Percentiles rank a stretch among this genome's conserved stretches.
Evolutionary conservation across 805 yeast species (phyloP).

Genomic region (Jamesozyma jinghongensis): DNA sequence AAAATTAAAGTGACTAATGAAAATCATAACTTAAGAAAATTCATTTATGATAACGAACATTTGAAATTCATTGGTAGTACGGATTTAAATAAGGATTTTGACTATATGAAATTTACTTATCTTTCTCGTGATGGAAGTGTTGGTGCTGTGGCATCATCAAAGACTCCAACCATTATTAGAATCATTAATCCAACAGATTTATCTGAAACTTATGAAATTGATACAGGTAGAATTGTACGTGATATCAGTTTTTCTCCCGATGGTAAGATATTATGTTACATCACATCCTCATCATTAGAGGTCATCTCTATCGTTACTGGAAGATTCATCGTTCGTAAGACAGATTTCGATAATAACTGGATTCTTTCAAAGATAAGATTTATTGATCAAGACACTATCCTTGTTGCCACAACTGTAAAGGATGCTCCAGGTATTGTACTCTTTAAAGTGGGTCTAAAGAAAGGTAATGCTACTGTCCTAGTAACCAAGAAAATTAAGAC

Average conservation of each 20-base stretch:
- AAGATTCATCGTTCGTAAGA: slow-evolving; percentile 28
- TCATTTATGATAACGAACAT: slow-evolving; percentile 48
- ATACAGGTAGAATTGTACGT: slow-evolving; percentile 45
- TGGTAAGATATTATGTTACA: slow-evolving; percentile 54
- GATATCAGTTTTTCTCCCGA: slow-evolving; percentile 63
- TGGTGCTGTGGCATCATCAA: slow-evolving; percentile 63
- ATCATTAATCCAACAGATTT: slow-evolving; percentile 50
- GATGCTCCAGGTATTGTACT: slow-evolving; percentile 34
- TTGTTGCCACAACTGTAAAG: slow-evolving; percentile 38
- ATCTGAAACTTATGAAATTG: slow-evolving; percentile 44
- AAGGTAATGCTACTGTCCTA: slow-evolving; percentile 16
- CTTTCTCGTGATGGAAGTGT: slow-evolving; percentile 50
- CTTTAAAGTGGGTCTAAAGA: slow-evolving; percentile 20
- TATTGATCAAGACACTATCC: slow-evolving; percentile 26
- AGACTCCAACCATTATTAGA: slow-evolving; percentile 53
- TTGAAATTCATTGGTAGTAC: slow-evolving; percentile 50
- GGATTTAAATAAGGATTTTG: slow-evolving; percentile 43
- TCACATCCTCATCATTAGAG: slow-evolving; percentile 47
- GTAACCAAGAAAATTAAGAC: slow-evolving; percentile 16
- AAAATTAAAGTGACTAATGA: slow-evolving; percentile 44
- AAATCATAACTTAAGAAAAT: slow-evolving; percentile 67
- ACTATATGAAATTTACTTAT: slow-evolving; percentile 49
- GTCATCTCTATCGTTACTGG: slow-evolving; percentile 36
- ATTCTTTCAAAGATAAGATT: slow-evolving; percentile 32
- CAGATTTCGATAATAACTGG: slow-evolving; percentile 29